Conservation (phyloP, 768 basidiomycete genomes). For the Boletus pseudo-olivaceus region DNA sequence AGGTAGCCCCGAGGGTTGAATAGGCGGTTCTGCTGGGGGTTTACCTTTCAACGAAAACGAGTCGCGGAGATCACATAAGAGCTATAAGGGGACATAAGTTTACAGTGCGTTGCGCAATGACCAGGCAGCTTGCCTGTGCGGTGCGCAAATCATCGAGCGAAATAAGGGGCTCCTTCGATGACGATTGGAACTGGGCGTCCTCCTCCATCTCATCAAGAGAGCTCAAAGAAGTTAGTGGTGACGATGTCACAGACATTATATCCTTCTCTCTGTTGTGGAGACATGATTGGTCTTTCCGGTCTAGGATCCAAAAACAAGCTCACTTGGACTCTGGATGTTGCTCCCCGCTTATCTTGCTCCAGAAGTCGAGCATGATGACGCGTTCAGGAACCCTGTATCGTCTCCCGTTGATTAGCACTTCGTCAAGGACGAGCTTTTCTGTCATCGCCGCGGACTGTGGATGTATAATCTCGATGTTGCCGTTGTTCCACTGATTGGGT, state of each 20-base stretch:
- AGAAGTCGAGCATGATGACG: constrained; percentile 91
- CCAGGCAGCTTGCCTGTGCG: constrained; percentile 48
- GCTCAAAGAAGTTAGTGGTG: constrained; percentile 71
- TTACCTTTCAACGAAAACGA: constrained; percentile 14
- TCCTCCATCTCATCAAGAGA: constrained; percentile 61
- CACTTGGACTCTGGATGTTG: constrained; percentile 41
- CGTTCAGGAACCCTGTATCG: constrained; percentile 92
- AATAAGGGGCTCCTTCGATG: constrained; percentile 24
- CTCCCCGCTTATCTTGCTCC: constrained; percentile 70
- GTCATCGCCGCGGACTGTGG: constrained; percentile 49
- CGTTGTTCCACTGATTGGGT: constrained; percentile 78
- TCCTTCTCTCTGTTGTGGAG: constrained; percentile 17
- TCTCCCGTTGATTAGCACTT: constrained; percentile 83
- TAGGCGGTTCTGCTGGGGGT: not conserved
- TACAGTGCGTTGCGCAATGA: constrained; percentile 1
- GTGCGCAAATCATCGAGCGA: constrained; percentile 51
- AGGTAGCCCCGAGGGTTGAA: not conserved
- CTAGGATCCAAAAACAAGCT: constrained; percentile 16
- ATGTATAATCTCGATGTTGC: constrained; percentile 84
- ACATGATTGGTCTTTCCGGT: not conserved
- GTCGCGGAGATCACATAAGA: constrained; percentile 38
- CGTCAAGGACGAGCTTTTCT: constrained; percentile 63
- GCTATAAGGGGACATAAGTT: constrained; percentile 27
- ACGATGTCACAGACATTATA: constrained; percentile 54
- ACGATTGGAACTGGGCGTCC: constrained; percentile 22